These are phyloP conservation scores for Toxoplasma gondii DNA, from an alignment of 169 alveolate genomes.

Conservation along the genomic window DNA sequence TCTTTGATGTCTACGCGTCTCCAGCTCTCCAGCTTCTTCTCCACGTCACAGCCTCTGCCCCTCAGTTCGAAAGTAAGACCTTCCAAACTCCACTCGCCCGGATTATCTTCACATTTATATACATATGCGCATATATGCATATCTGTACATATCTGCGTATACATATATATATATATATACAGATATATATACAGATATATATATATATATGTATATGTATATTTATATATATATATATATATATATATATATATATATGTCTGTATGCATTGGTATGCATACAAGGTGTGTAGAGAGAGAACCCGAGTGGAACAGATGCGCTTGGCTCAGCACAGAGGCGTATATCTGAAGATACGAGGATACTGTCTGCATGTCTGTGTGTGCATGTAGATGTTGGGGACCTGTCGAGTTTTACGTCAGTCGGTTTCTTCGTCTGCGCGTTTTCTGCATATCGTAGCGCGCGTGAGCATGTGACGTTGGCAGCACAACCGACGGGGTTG, in stretches of 20 bases:
- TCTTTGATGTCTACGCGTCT: slow-evolving; percentile 24
- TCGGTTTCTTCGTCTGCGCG: neutral
- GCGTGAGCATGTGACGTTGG: too few species aligned
- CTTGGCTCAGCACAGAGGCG: too few species aligned
- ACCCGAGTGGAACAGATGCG: neutral
- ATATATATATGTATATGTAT: neutral
- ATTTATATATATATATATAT: neutral
- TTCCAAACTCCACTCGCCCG: neutral
- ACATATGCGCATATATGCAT: neutral
- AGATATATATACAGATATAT: too few species aligned
- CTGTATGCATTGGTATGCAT: neutral
- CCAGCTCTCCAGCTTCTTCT: slow-evolving; percentile 29
- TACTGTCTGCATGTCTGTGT: neutral
- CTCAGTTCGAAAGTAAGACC: neutral
- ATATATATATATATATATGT: neutral
- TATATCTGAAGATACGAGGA: too few species aligned
- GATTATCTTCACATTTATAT: neutral
- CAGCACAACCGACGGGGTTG: too few species aligned
- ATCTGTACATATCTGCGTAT: too few species aligned
- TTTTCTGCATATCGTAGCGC: too few species aligned
- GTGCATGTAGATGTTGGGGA: neutral
- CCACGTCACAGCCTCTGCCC: neutral
- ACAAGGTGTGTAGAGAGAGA: neutral
- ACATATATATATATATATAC: too few species aligned
- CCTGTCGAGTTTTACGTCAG: too few species aligned